Conservation (phyloP, 108 stramenopile genomes). For the Schizochytrium sp. region DNA sequence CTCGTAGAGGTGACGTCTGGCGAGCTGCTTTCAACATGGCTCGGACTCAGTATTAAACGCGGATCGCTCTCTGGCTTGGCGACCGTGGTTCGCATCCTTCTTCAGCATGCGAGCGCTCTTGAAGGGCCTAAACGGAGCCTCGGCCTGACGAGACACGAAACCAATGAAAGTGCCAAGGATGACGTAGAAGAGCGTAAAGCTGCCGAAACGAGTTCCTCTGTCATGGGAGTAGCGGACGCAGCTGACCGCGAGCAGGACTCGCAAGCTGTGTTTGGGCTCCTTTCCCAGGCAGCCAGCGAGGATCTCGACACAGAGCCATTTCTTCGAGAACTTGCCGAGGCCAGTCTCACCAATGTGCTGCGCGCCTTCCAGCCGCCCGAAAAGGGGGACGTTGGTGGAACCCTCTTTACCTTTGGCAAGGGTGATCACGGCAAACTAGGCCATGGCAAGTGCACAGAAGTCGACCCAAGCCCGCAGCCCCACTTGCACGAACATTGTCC, state of each 20-base stretch:
- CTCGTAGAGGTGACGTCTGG: neutral
- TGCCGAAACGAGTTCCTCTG: neutral
- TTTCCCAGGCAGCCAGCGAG: neutral
- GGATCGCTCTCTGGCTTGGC: neutral
- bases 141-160: neutral
- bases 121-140: no score
- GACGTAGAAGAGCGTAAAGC: neutral
- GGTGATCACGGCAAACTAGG: neutral
- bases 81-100: neutral
- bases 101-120: neutral
- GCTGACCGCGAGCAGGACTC: no score
- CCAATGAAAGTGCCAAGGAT: neutral
- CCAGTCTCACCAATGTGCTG: neutral
- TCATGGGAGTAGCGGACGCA: no score
- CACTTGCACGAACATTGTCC: neutral
- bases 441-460: constrained; percentile 1
- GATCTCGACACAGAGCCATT: neutral
- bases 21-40: neutral
- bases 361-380: neutral
- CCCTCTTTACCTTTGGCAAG: neutral
- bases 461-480: neutral
- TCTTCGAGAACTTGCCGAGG: neutral
- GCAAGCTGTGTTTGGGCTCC: no score
- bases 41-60: constrained; percentile 5
- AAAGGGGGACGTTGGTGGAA: neutral